Evolutionary conservation across 495 filamentous ascomycete species (phyloP), one percentile per base, ranked within the genome.

Genomic region (Penicillium alfredii): DNA sequence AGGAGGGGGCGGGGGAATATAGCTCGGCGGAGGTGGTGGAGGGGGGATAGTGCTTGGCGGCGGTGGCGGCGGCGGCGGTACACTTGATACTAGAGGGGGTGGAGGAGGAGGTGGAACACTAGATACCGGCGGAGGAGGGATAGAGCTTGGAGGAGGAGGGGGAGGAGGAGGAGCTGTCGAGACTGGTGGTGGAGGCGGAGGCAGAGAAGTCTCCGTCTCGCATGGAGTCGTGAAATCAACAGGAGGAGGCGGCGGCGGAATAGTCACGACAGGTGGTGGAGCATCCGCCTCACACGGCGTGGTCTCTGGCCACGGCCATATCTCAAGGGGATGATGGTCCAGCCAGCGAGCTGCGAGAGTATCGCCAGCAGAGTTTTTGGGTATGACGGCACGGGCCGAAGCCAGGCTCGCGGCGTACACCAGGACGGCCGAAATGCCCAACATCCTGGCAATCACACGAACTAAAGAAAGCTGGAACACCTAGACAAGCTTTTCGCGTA

Each of bases 371-470:
- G 27, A 8, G 10, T 31, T 27, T 33, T 44, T 40, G 16, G 39
- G 41, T 35, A 25, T 22, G 6, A 53, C 15, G 19, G 45, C 44
- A 30, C 28, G 43, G 27, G 33, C 47, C n/a, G 50, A 54, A 19
- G 29, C 47, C 33, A 57, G 26, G 33, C 43, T 51, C 19, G 39
- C 51, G 30, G 39, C 41, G 29, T 35, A 47, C 22, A 57, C 40
- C 16, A 57, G 25, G 30, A 54, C 28, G 24, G 51, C 35, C 4
- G 38, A 19, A 30, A 45, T 30, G 27, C 38, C 33, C 11, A 46
- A 38, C 53, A 57, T 56, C 24, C 20, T 51, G 43, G 22, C 34
- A 37, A 42, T 11, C 35, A 35, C 45, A 44, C 32, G 38, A 47
- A 22, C 18, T 38, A 14, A 32, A 24, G 35, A 25, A 29, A 33